phyloP scores from a whole-genome alignment of 116 monocot genomes.

The Trichopus zeylanicus region DNA sequence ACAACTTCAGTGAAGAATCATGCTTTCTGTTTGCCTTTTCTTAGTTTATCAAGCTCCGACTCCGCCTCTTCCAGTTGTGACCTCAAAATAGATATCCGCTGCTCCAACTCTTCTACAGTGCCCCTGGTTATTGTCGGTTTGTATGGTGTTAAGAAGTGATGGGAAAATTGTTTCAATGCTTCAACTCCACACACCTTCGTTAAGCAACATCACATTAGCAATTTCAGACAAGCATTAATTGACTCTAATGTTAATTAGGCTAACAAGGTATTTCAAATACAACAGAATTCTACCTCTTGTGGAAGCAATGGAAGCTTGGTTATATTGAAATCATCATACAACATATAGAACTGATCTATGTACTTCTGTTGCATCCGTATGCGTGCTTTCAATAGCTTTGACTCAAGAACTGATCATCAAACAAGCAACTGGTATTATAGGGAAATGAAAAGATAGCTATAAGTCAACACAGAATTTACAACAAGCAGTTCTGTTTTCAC shows the following conservation, averaged over 20 bases:
- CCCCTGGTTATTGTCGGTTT: slow-evolving; percentile 34
- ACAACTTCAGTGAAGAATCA: too few species aligned
- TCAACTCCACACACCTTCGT: slow-evolving; percentile 47
- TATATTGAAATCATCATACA: slow-evolving; percentile 95
- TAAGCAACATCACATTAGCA: too few species aligned
- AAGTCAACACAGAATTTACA: too few species aligned
- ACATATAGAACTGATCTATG: slow-evolving; percentile 85
- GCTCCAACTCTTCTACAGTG: slow-evolving; percentile 46
- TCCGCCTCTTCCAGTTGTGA: slow-evolving; percentile 42
- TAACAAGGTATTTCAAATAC: too few species aligned
- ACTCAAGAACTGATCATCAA: slow-evolving; percentile 51
- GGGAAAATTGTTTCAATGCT: slow-evolving; percentile 43
- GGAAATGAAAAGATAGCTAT: too few species aligned
- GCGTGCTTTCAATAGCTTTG: slow-evolving; percentile 72
- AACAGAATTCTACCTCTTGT: slow-evolving; percentile 49
- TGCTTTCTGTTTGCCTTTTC: slow-evolving; percentile 37
- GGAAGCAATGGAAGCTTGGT: slow-evolving; percentile 90
- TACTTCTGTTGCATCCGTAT: slow-evolving; percentile 96
- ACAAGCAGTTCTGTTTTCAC: neutral
- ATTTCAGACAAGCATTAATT: too few species aligned
- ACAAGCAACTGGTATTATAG: too few species aligned
- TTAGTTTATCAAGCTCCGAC: slow-evolving; percentile 33
- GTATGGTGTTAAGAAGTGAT: slow-evolving; percentile 39
- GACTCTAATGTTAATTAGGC: too few species aligned
- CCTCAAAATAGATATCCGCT: slow-evolving; percentile 31